These are phyloP conservation scores for Eucalyptus cloeziana DNA, from an alignment of 345 rosid genomes.

Conservation along the genomic window DNA sequence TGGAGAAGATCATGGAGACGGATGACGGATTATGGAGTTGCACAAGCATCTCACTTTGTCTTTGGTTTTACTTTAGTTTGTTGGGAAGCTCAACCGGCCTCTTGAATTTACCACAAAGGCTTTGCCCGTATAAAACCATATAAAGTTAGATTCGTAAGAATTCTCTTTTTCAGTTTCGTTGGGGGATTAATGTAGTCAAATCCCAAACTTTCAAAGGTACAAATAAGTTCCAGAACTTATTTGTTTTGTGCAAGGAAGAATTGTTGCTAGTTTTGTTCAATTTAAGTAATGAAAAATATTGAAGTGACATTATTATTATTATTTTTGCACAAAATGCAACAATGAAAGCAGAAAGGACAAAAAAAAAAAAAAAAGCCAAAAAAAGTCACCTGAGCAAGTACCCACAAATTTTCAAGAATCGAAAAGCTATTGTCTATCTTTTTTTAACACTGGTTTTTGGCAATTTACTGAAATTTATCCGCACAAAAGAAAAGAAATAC, in stretches of 20 bases:
- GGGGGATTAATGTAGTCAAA: rapidly evolving
- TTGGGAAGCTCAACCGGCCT: neutral
- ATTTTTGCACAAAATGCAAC: too few relatives aligned
- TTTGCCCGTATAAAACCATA: neutral
- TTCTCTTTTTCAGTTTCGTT: neutral
- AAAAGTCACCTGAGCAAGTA: neutral
- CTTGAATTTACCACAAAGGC: neutral
- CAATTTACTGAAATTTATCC: neutral
- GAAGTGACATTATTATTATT: too few relatives aligned
- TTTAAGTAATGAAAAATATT: too few relatives aligned
- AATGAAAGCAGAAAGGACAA: too few relatives aligned
- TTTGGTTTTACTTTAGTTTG: neutral
- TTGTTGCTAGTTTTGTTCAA: neutral
- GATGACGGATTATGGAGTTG: neutral
- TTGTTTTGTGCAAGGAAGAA: neutral
- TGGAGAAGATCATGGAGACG: neutral
- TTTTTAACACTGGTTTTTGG: neutral
- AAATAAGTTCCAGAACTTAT: neutral
- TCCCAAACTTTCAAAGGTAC: neutral
- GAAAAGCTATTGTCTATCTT: neutral
- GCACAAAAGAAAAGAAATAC: neutral
- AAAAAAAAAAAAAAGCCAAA: too few relatives aligned
- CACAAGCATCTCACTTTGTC: neutral
- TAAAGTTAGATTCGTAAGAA: neutral
- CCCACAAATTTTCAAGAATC: too few relatives aligned